Evolutionary conservation across 1,284 basidiomycete genomes (phyloP).

Genomic region (Cystobasidiaceae sp.): DNA sequence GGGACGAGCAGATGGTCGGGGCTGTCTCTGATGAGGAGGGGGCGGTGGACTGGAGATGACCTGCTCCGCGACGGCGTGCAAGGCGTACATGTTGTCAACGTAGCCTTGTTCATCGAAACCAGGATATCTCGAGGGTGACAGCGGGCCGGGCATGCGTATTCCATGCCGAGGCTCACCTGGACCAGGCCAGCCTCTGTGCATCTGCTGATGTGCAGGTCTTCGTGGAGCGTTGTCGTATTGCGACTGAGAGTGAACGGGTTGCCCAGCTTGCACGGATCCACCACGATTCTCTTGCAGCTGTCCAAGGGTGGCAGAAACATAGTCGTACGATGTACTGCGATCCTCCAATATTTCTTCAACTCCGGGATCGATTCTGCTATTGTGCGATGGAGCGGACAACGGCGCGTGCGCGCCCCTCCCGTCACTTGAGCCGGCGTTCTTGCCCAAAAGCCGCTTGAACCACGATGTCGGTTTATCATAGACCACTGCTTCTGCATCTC

Average conservation of each 20-base stretch:
- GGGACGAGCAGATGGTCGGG: too few relatives aligned
- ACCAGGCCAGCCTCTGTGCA: background rate
- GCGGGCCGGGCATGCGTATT: constrained; percentile 19
- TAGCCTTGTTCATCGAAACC: constrained; percentile 26
- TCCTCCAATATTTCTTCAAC: constrained; percentile 4
- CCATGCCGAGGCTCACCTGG: background rate
- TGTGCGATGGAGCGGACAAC: background rate
- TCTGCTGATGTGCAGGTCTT: background rate
- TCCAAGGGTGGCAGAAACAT: background rate
- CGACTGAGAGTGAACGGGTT: background rate
- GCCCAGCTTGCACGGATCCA: too few relatives aligned
- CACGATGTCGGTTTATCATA: constrained; percentile 19
- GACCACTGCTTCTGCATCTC: background rate
- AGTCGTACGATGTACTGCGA: constrained; percentile 13
- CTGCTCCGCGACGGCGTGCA: constrained; percentile 1
- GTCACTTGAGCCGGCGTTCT: background rate
- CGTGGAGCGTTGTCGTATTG: background rate
- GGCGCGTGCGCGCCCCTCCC: background rate
- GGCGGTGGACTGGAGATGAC: too few relatives aligned
- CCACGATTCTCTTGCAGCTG: too few relatives aligned
- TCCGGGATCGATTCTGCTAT: background rate
- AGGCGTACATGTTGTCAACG: constrained; percentile 23
- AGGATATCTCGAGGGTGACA: constrained; percentile 26
- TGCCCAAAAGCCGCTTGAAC: constrained; percentile 3
- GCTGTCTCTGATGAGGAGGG: too few relatives aligned